Base-by-base conservation (phyloP, 73 alveolate species). In the Paramecium sonneborni region DNA sequence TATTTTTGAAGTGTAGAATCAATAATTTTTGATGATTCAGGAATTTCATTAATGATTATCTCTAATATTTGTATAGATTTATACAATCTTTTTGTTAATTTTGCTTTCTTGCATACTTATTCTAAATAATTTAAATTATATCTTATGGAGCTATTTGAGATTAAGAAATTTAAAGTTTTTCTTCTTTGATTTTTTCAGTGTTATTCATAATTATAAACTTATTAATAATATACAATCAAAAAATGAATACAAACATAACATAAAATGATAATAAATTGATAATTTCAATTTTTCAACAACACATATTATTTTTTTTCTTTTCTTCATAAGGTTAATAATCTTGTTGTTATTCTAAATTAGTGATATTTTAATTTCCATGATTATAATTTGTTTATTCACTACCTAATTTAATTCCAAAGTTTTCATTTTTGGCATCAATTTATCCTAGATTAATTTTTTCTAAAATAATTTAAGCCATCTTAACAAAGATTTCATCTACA, bases 401-500 rank as follows among this genome's bases (percentile, higher is more conserved):
- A 15, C 93, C 93, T 57, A 67, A 35, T 57, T 86, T 86, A 18
- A 86, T 56, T 10, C 93, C 93, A 67, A 35, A 86, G 23, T 85
- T 58, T 56, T 86, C 93, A 3, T 38, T 67, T 12, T 34, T 67
- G 11, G 88, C 82, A 56, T 86, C 93, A 30, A 86, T 62, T 86
- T 62, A 62, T 23, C 88, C 93, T 62, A 38, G 76, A 39, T 86
- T 86, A 35, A 86, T 39, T 76, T 86, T 86, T 26, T 86, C 93
- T 14, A 62, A 67, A 20, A 86, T 67, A 35, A 58, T 57, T 38
- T 86, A 35, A 10, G 93, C 72, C 76, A 79, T 86, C 68, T 68
- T 62, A 9, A 39, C 32, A 30, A 38, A 95, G 2, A 88, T 85
- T 56, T 52, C 69, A 67, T 92, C 95, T 35, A 94, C 96, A 86